Percentiles rank a stretch among this genome's conserved stretches.
phyloP scores from a whole-genome alignment of 2,329 filamentous ascomycete genomes.

The Penicillium rolfsii region DNA sequence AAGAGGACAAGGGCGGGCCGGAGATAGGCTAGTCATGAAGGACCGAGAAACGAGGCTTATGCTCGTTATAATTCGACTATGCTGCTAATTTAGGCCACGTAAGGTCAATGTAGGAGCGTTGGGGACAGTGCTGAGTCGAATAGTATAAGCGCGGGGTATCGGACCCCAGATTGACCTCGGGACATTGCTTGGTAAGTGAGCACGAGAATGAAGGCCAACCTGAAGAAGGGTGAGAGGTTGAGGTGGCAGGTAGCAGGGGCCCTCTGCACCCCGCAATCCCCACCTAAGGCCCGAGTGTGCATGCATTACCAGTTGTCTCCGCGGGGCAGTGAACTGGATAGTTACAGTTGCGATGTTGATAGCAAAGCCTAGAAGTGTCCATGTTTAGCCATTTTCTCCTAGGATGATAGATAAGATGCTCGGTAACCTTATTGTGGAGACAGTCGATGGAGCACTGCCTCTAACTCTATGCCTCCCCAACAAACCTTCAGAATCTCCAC shows the following conservation, averaged over 20 bases:
- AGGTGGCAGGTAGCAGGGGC: conserved; percentile 19
- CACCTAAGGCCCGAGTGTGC: neutral
- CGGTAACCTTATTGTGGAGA: conserved; percentile 11
- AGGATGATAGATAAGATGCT: conserved; percentile 1
- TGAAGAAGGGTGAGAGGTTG: conserved; percentile 9
- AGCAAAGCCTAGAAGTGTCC: neutral
- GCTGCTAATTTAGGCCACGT: conserved; percentile 1
- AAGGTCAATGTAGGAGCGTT: conserved; percentile 9
- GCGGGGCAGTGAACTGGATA: conserved; percentile 4
- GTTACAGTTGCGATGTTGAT: neutral
- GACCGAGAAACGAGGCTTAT: neutral
- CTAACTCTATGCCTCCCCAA: neutral
- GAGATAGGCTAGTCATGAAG: neutral
- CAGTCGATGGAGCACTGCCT: neutral
- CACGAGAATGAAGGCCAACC: neutral
- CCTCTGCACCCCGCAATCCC: conserved; percentile 29
- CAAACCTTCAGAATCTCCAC: neutral
- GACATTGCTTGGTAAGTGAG: neutral
- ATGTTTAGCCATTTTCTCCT: neutral
- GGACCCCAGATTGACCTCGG: neutral
- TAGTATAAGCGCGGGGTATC: conserved; percentile 10
- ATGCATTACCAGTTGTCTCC: conserved; percentile 11
- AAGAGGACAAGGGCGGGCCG: conserved; percentile 3
- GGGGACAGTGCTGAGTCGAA: conserved; percentile 11
- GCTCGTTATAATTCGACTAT: neutral